Evolutionary conservation across 139 green algal genomes (phyloP), one percentile per base, ranked within the genome.

Genomic region (Auxenochlorella pyrenoidosa): DNA sequence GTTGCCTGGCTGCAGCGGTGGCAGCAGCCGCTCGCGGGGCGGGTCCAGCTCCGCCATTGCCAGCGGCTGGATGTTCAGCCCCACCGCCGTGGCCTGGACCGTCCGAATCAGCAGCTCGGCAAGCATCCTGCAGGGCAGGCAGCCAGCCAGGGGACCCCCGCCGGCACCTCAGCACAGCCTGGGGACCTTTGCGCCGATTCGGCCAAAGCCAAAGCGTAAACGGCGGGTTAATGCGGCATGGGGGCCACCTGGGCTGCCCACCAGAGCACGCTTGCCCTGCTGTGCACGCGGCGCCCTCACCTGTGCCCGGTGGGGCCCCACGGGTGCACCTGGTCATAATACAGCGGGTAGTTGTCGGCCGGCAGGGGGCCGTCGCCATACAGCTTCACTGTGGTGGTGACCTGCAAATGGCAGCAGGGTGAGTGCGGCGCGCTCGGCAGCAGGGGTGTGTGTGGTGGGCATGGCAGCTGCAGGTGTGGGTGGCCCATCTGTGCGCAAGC

Each of bases 281-380:
- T n/a, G n/a, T n/a, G n/a, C 54, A 4, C 15, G 54, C 54, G 10
- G 16, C 54, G 15, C 2, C 54, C 54, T 63, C 41, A 81, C 75
- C 76, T 66, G 76, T 82, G 76, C 44, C 76, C 76, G 43, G 76
- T 82, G 44, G 76, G 76, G 0, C 76, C 76, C 76, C 76, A 82
- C 28, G 76, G 76, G 47, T 82, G 76, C 4, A 82, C 76, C 75
- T 82, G 76, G 47, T 82, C 76, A 34, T 44, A 82, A 13, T 82
- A 82, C 28, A 82, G 76, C 13, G 76, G 76, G 47, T 82, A 82
- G 47, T 70, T 82, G 76, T 68, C 47, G 5, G 30, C 24, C 32
- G 12, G 47, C 76, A 70, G 44, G 22, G 32, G 30, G 22, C 22
- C 44, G 22, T 82, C 47, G 47, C 76, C 76, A 32, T 68, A 30